Percentiles rank a stretch among this genome's conserved stretches.
Conservation (phyloP, 2,329 filamentous ascomycete genomes). For the Apiospora rasikravindrae region DNA sequence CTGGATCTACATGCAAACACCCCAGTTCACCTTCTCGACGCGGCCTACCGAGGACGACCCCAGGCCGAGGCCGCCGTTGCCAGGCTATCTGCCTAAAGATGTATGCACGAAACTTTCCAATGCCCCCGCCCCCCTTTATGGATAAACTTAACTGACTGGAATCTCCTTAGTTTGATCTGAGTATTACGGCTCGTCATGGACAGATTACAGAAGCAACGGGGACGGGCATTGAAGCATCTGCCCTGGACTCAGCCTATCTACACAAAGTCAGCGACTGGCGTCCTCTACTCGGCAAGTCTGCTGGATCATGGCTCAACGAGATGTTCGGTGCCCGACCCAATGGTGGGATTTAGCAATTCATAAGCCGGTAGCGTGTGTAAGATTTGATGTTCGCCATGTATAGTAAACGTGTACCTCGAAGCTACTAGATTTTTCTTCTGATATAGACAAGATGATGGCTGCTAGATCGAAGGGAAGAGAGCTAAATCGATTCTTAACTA, state of each 20-base stretch:
- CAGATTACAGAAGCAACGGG: slow-evolving; percentile 36
- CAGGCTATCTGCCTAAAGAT: slow-evolving; percentile 51
- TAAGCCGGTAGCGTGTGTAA: not conserved
- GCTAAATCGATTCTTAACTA: not conserved
- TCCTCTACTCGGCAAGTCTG: slow-evolving; percentile 21
- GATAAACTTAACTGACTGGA: not conserved
- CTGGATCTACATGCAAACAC: slow-evolving; percentile 88
- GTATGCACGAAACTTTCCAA: slow-evolving; percentile 41
- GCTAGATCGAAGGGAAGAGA: not conserved
- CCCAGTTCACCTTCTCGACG: slow-evolving; percentile 76
- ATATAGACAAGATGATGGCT: not conserved
- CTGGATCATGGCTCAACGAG: slow-evolving; percentile 37
- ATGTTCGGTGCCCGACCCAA: slow-evolving; percentile 32
- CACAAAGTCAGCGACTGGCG: slow-evolving; percentile 38
- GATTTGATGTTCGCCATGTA: not conserved
- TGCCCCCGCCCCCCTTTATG: not conserved
- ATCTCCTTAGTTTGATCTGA: slow-evolving; percentile 35
- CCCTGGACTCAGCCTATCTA: slow-evolving; percentile 29
- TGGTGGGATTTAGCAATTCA: too few species aligned
- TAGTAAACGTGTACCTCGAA: not conserved
- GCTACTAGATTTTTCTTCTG: not conserved
- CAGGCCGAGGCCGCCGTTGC: slow-evolving; percentile 57
- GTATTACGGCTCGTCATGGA: slow-evolving; percentile 47
- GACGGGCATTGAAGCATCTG: slow-evolving; percentile 7
- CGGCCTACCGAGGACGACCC: slow-evolving; percentile 64